Evolutionary conservation across 768 basidiomycete genomes (phyloP), one percentile per base, ranked within the genome.

Genomic region (Tricholoma sp.): DNA sequence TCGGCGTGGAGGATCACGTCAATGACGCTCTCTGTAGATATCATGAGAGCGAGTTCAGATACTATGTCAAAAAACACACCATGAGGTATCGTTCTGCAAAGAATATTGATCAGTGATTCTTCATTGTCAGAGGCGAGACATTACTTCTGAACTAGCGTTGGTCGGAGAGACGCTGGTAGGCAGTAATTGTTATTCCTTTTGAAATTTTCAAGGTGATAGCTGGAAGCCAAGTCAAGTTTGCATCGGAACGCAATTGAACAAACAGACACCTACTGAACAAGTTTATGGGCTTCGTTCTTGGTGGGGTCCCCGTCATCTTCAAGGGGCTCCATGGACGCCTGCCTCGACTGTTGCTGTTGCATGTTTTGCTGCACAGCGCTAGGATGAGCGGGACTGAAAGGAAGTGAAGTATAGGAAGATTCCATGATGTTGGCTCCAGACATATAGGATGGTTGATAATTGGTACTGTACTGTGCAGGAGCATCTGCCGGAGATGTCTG

Each of bases 131-230:
- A 18, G 29, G 45, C 49, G 27, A 32, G 52, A 34, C 75, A 49
- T 45, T 70, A 89, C 81, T 87, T 84, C 72, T 98, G 95, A 11
- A 94, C 85, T n/a, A 88, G 72, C 4, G 94, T 94, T 1, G 94
- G 93, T 5, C 90, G 83, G 49, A 98, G 74, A 11, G 92, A 94
- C 2, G 90, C 83, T 0, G 95, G 95, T 5, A 98, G 76, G 65
- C 89, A 91, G 67, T 98, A 98, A 10, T 83, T 80, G 41, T 85
- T 86, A 64, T 95, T 95, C 59, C 88, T 78, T 67, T 85, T 88
- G 69, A 85, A 94, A 64, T 96, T 96, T 63, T 94, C 89, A 50
- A 98, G 77, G 67, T 98, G 95, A 70, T 96, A 95, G 58, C 91
- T 92, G 52, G 24, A 45, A 3, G 21, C 22, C 29, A 29, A 29